phyloP scores from a whole-genome alignment of 441 rosid species.

The Flueggea neowawraea region DNA sequence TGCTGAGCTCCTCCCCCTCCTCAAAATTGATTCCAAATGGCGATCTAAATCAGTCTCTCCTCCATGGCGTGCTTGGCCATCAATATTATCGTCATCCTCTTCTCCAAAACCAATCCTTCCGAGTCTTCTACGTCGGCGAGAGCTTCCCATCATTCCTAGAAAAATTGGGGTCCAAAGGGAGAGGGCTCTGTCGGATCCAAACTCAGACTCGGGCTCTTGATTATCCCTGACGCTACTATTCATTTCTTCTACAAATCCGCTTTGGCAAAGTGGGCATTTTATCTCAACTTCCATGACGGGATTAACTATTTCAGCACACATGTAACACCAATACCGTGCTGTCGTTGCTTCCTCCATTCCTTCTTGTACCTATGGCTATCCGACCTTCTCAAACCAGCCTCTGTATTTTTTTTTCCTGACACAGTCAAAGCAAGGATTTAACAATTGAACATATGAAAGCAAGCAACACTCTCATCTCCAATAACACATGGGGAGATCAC shows the following conservation, averaged over 20 bases:
- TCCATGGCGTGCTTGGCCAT: slow-evolving; percentile 29
- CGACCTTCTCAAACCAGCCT: too few species aligned
- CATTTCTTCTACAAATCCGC: slow-evolving; percentile 74
- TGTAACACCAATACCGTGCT: slow-evolving; percentile 69
- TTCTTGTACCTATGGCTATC: not conserved
- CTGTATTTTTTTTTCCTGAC: too few species aligned
- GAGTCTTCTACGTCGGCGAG: slow-evolving; percentile 46
- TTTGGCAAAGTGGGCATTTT: slow-evolving; percentile 64
- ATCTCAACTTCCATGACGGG: slow-evolving; percentile 64
- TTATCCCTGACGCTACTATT: slow-evolving; percentile 28
- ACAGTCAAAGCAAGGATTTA: too few species aligned
- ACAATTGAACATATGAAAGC: too few species aligned
- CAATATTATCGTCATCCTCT: slow-evolving; percentile 44
- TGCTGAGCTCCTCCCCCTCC: slow-evolving; percentile 73
- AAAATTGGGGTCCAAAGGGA: slow-evolving; percentile 85
- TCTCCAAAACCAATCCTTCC: slow-evolving; percentile 53
- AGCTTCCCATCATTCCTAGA: slow-evolving; percentile 80
- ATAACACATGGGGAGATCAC: too few species aligned
- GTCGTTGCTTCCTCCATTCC: slow-evolving; percentile 53
- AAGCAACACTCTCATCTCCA: too few species aligned
- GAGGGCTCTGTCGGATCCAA: slow-evolving; percentile 72
- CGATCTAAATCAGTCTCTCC: slow-evolving; percentile 55
- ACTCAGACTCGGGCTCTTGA: slow-evolving; percentile 51
- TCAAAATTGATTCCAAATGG: slow-evolving; percentile 57
- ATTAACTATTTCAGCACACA: slow-evolving; percentile 54